Evolutionary conservation across 805 yeast species (phyloP).

Genomic region (Candida fluviatilis): DNA sequence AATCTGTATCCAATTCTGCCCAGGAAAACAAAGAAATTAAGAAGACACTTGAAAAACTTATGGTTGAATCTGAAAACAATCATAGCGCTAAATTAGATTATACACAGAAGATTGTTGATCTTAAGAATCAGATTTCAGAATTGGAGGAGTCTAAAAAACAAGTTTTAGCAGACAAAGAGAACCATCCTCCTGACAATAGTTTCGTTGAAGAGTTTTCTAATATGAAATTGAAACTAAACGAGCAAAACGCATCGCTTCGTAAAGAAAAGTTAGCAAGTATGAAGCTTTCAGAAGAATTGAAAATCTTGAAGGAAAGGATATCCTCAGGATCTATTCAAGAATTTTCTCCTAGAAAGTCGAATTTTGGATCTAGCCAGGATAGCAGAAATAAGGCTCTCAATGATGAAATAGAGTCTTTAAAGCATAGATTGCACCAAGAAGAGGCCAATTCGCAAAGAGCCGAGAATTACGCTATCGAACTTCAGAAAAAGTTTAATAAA

Average conservation of each 20-base stretch:
- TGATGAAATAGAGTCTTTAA: slow-evolving; percentile 47
- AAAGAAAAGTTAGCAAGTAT: slow-evolving; percentile 43
- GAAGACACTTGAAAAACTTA: slow-evolving; percentile 14
- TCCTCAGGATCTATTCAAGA: slow-evolving; percentile 46
- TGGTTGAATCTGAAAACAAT: slow-evolving; percentile 18
- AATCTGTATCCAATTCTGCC: slow-evolving; percentile 10
- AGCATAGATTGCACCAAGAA: slow-evolving; percentile 47
- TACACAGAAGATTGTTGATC: slow-evolving; percentile 21
- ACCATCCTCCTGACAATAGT: slow-evolving; percentile 31
- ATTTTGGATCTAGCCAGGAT: slow-evolving; percentile 4
- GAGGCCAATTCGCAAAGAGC: slow-evolving; percentile 48
- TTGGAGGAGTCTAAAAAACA: slow-evolving; percentile 13
- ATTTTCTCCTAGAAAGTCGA: slow-evolving; percentile 25
- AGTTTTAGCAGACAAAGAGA: slow-evolving; percentile 28
- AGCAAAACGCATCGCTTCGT: slow-evolving; percentile 44
- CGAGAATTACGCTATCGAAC: slow-evolving; percentile 43
- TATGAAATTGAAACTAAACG: slow-evolving; percentile 50
- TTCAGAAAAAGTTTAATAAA: slow-evolving; percentile 39
- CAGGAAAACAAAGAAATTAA: slow-evolving; percentile 11
- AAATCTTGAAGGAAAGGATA: slow-evolving; percentile 57
- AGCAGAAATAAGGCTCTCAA: slow-evolving; percentile 13
- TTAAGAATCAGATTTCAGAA: slow-evolving; percentile 18
- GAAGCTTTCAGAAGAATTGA: slow-evolving; percentile 52
- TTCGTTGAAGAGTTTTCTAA: slow-evolving; percentile 42
- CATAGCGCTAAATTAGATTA: slow-evolving; percentile 21